phyloP scores from a whole-genome alignment of 192 early-diverging fungal genomes.

The Coemansia nantahalensis region DNA sequence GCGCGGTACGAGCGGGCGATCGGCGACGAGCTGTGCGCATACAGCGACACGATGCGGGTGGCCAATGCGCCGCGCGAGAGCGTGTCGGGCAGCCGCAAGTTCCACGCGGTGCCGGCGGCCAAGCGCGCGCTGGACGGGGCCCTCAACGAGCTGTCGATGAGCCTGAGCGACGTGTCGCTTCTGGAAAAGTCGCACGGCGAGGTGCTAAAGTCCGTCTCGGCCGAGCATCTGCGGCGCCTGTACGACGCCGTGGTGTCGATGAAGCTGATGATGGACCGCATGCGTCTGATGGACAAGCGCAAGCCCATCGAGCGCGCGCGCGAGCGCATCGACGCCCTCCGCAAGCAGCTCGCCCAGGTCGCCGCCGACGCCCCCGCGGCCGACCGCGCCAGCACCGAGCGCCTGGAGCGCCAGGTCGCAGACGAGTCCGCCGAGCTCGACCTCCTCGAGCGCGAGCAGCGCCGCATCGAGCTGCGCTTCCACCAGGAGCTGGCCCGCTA shows the following conservation, averaged over 20 bases:
- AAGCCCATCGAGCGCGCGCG: constrained; percentile 36
- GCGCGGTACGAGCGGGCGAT: constrained; percentile 53
- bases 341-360: constrained; percentile 29
- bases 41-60: constrained; percentile 40
- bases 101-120: constrained; percentile 25
- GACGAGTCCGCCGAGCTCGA: constrained; percentile 43
- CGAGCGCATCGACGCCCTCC: constrained; percentile 36
- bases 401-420: constrained; percentile 35
- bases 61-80: constrained; percentile 42
- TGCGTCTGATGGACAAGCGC: constrained; percentile 40
- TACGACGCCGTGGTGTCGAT: constrained; percentile 52
- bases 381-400: constrained; percentile 37
- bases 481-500: constrained; percentile 52
- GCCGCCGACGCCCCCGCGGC: constrained; percentile 15
- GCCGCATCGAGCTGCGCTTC: constrained; percentile 45
- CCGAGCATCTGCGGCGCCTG: constrained; percentile 50
- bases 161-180: constrained; percentile 44
- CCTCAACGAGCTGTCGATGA: constrained; percentile 52
- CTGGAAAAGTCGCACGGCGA: constrained; percentile 52
- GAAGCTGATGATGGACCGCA: constrained; percentile 54
- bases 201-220: constrained; percentile 49
- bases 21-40: constrained; percentile 46
- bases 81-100: constrained; percentile 31
- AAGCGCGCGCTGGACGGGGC: constrained; percentile 38
- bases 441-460: constrained; percentile 45